These are phyloP conservation scores for Globisporangium yorkense DNA, from an alignment of 352 stramenopile genomes.

Conservation along the genomic window DNA sequence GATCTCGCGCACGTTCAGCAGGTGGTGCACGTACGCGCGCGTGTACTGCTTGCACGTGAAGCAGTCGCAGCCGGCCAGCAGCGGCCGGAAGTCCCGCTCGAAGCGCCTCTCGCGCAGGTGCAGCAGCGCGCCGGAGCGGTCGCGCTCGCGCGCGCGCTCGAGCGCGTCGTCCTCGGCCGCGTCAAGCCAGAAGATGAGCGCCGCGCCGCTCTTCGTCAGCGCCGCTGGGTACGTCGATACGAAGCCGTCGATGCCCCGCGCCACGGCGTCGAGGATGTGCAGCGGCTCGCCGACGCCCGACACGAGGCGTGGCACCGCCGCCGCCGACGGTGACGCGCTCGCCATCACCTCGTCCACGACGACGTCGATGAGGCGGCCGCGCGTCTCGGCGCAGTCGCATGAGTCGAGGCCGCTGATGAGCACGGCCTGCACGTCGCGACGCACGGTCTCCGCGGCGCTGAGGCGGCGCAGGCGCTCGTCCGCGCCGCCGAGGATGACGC, in stretches of 20 bases:
- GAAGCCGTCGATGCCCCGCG: conserved; percentile 57
- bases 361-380: conserved; percentile 38
- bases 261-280: conserved; percentile 45
- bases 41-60: conserved; percentile 58
- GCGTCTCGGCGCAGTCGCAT: conserved; percentile 26
- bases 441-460: conserved; percentile 56
- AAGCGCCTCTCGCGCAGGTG: conserved; percentile 64
- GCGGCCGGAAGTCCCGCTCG: conserved; percentile 50
- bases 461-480: conserved; percentile 44
- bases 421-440: conserved; percentile 59
- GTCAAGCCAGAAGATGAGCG: conserved; percentile 60
- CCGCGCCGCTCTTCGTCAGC: conserved; percentile 40
- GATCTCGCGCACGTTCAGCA: conserved; percentile 91
- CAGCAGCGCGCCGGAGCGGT: conserved; percentile 40
- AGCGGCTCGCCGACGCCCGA: conserved; percentile 64
- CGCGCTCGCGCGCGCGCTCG: conserved; percentile 21
- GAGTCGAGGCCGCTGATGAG: conserved; percentile 57
- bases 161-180: conserved; percentile 23
- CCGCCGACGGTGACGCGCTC: neutral
- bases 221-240: conserved; percentile 57
- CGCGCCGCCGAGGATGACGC: conserved; percentile 61
- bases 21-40: conserved; percentile 51
- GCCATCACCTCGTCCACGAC: conserved; percentile 29
- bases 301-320: conserved; percentile 46
- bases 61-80: conserved; percentile 62